Conservation (phyloP, 2,329 filamentous ascomycete species). For the Ceratocystis harringtonii region DNA sequence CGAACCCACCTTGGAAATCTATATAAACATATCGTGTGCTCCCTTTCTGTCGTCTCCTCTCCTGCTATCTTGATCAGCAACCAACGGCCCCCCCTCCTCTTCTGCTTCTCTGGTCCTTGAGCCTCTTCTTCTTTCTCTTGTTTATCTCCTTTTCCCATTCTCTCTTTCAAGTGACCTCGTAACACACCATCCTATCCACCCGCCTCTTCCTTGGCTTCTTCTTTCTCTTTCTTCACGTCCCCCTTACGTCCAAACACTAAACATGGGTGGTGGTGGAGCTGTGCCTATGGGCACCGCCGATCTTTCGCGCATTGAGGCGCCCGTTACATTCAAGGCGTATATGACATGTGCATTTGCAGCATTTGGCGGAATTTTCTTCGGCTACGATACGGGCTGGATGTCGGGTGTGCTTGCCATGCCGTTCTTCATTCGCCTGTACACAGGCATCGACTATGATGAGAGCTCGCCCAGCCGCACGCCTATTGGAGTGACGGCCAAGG, state of each 20-base stretch:
- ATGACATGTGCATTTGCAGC: constrained; percentile 55
- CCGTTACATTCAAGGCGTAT: constrained; percentile 54
- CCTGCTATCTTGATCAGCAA: not conserved
- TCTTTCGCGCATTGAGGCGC: constrained; percentile 48
- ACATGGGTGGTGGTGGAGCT: constrained; percentile 14
- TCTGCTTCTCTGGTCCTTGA: not conserved
- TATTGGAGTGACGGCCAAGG: constrained; percentile 24
- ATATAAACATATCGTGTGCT: constrained; percentile 5
- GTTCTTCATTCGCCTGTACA: constrained; percentile 34
- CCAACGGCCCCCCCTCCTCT: not conserved
- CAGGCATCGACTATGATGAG: constrained; percentile 21
- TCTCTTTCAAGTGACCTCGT: not conserved
- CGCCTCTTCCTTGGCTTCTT: not conserved
- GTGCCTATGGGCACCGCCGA: constrained; percentile 28
- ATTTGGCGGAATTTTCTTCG: constrained; percentile 62
- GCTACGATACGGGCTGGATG: constrained; percentile 66
- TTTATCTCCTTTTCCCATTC: not conserved
- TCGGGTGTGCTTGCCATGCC: constrained; percentile 43
- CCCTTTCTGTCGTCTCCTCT: not conserved
- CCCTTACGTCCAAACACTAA: not conserved
- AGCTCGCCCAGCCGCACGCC: constrained; percentile 32
- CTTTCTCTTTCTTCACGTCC: not conserved
- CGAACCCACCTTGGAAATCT: not conserved
- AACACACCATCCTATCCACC: not conserved
- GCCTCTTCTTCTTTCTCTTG: not conserved